Evolutionary conservation across 2,329 filamentous ascomycete species (phyloP).

Genomic region (Microsporum canis): DNA sequence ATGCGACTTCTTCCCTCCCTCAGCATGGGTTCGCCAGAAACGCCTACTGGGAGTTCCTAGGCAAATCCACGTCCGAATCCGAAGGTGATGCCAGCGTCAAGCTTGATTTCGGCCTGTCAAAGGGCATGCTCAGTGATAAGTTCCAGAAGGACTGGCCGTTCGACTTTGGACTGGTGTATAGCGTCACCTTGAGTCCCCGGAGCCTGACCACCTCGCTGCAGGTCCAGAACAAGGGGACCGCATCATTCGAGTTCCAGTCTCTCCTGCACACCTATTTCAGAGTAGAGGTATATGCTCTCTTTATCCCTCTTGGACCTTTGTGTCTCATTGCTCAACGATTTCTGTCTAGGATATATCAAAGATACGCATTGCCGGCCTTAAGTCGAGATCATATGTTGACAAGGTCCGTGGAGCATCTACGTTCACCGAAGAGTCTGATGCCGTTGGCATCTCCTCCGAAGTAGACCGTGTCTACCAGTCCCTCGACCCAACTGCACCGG

Average conservation of each 20-base stretch:
- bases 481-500: conserved; percentile 41
- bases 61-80: conserved; percentile 66
- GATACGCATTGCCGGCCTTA: conserved; percentile 62
- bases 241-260: conserved; percentile 81
- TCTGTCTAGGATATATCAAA: conserved; percentile 60
- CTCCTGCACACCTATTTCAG: conserved; percentile 84
- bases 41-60: conserved; percentile 77
- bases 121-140: conserved; percentile 56
- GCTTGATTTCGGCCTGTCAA: conserved; percentile 86
- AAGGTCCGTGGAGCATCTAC: conserved; percentile 59
- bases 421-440: conserved; percentile 53
- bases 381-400: conserved; percentile 66
- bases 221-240: conserved; percentile 73
- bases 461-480: conserved; percentile 76
- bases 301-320: not conserved
- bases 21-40: conserved; percentile 46
- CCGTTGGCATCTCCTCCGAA: conserved; percentile 62
- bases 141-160: conserved; percentile 67
- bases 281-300: conserved; percentile 51
- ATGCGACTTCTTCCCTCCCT: conserved; percentile 65
- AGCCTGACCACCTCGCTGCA: conserved; percentile 70
- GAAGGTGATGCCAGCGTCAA: conserved; percentile 60
- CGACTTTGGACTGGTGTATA: conserved; percentile 85
- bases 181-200: conserved; percentile 67
- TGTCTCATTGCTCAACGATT: not conserved